phyloP scores from a whole-genome alignment of 148 eudicot genomes.

The Silene latifolia region DNA sequence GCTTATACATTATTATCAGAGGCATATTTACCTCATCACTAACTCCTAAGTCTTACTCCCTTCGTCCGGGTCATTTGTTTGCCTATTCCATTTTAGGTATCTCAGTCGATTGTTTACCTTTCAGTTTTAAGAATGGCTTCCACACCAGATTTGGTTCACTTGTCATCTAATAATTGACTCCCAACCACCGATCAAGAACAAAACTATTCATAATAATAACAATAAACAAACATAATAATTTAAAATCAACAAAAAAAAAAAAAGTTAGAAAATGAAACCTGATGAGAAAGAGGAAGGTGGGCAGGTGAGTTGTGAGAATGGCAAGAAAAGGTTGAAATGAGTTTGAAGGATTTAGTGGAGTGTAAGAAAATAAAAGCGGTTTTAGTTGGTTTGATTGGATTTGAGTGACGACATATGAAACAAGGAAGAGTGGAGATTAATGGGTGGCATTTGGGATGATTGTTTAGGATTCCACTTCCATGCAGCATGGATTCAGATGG shows the following conservation, averaged over 20 bases:
- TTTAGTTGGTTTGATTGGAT: constrained; percentile 1
- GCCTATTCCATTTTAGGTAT: no score
- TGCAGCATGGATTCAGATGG: constrained; percentile 23
- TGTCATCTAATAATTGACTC: no score
- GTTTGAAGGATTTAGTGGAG: constrained; percentile 1
- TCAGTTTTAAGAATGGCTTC: no score
- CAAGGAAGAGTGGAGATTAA: not conserved
- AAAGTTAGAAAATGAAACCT: constrained; percentile 19
- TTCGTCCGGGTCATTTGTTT: no score
- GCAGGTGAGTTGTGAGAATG: constrained; percentile 20
- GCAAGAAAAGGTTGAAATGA: constrained; percentile 16
- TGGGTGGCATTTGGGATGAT: constrained; percentile 25
- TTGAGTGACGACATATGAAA: constrained; percentile 6
- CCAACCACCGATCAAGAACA: no score
- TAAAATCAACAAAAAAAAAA: not conserved
- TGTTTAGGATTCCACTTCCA: constrained; percentile 19
- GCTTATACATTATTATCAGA: not conserved
- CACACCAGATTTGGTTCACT: no score
- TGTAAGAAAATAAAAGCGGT: not conserved
- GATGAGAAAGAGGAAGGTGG: constrained; percentile 19
- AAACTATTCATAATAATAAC: no score
- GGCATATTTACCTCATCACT: not conserved
- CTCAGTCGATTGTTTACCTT: no score
- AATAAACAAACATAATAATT: not conserved
- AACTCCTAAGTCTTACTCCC: no score